Evolutionary conservation across 495 filamentous ascomycete species (phyloP).

Genomic region (Thermochaetoides thermophila): DNA sequence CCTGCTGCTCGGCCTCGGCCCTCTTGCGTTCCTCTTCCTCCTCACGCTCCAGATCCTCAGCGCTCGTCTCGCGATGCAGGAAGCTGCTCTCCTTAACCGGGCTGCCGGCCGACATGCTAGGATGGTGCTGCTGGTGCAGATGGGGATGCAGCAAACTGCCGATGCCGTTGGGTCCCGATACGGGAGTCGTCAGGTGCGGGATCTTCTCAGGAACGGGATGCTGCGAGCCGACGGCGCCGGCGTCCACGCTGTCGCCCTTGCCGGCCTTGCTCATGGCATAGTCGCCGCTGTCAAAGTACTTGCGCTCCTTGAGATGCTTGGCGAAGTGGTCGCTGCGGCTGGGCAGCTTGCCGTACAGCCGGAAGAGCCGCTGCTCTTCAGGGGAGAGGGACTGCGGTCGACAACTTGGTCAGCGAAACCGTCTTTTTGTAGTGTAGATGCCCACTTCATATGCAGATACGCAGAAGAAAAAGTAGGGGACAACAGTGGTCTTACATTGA

Average conservation of each 20-base stretch:
- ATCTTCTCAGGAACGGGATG: constrained; percentile 95
- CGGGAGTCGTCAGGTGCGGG: constrained; percentile 70
- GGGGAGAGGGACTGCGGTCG: constrained; percentile 65
- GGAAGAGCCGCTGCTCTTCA: constrained; percentile 90
- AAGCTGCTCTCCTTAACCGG: constrained; percentile 80
- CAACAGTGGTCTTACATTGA: constrained; percentile 63
- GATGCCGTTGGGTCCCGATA: constrained; percentile 31
- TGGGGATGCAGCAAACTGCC: constrained; percentile 25
- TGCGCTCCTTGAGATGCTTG: constrained; percentile 96
- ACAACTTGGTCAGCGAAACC: no score
- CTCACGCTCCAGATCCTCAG: constrained; percentile 53
- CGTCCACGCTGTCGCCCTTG: constrained; percentile 87
- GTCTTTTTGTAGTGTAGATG: no score
- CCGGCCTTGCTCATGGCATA: constrained; percentile 97
- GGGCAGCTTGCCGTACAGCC: constrained; percentile 91
- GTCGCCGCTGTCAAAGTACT: constrained; percentile 97
- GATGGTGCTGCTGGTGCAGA: constrained; percentile 30
- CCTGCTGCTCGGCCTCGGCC: constrained; percentile 13
- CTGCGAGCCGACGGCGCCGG: constrained; percentile 82
- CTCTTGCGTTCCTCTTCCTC: no score
- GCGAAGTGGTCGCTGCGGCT: constrained; percentile 91
- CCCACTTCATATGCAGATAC: constrained; percentile 1
- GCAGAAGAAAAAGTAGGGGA: constrained; percentile 6
- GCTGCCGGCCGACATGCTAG: constrained; percentile 47
- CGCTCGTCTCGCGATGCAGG: constrained; percentile 59